These are phyloP conservation scores for Pichia sp. DNA, from an alignment of 1,139 yeast genomes.

Conservation along the genomic window DNA sequence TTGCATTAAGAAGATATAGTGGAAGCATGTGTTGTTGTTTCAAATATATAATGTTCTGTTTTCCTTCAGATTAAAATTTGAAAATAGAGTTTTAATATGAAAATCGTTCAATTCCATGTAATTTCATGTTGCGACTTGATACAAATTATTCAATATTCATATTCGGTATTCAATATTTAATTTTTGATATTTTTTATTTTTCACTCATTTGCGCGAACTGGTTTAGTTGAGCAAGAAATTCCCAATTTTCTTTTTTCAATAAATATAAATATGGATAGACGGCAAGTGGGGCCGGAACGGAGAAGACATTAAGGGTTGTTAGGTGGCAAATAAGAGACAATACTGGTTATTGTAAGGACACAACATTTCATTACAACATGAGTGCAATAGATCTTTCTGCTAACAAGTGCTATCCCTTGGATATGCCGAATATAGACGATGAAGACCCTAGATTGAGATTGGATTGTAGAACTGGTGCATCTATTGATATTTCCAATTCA, in stretches of 20 bases:
- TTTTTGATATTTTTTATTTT: no score
- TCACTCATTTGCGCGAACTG: no score
- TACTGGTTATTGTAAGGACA: background rate
- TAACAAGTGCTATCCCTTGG: constrained; percentile 42
- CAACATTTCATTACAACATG: constrained; percentile 28
- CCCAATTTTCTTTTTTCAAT: no score
- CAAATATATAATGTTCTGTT: background rate
- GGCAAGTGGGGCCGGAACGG: background rate
- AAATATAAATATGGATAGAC: background rate
- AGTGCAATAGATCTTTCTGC: constrained; percentile 43
- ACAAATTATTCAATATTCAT: no score
- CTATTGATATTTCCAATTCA: constrained; percentile 51
- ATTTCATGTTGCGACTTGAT: no score
- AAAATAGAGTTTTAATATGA: no score
- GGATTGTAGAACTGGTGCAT: constrained; percentile 62
- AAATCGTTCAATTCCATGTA: background rate
- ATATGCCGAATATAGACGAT: constrained; percentile 39
- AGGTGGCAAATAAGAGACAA: background rate
- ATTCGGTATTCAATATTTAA: no score
- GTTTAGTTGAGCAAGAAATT: no score
- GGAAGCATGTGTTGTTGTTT: constrained; percentile 54
- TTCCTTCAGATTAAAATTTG: no score
- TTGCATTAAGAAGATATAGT: constrained; percentile 79
- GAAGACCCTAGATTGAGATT: constrained; percentile 43
- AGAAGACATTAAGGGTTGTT: background rate